Evolutionary conservation across 2,329 filamentous ascomycete genomes (phyloP), one percentile per base, ranked within the genome.

Genomic region (Coniochaeta pulveracea): DNA sequence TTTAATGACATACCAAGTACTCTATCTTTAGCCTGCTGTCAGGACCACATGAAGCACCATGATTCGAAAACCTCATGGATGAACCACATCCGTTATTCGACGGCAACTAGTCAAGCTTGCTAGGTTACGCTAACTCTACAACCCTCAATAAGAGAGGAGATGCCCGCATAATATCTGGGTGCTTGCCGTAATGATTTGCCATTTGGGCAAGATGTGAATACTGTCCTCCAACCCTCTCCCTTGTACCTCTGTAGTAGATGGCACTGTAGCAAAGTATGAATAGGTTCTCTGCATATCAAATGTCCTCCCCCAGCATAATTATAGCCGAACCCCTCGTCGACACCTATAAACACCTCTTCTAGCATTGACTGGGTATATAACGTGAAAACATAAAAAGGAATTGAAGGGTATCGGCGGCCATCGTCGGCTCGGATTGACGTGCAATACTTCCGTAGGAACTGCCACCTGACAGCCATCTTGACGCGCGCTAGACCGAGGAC

Each of bases 351-450:
- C 47, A 49, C 48, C 49, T 44, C 40, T 40, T 44, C 42, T 40
- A 40, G 42, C 45, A 49, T 19, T 19, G 48, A 46, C 44, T 43
- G 54, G 57, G 58, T 61, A 61, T 61, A 61, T 56, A 52, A 43
- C 53, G 52, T 48, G 46, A 50, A 49, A 40, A 49, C n/a, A 49
- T 45, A 50, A 56, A 55, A 50, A 42, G 45, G 56, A 55, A 46
- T 46, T 45, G 49, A 44, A 50, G 47, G 44, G 50, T 17, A 40
- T 42, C 30, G 41, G 48, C 41, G 35, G 39, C 44, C 31, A 34
- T 50, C 41, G 39, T 48, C 34, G 35, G n/a, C n/a, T 43, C 47
- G 42, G 41, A 49, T 41, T 48, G 31, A 28, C 29, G 18, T 33
- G 23, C 26, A 19, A 24, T 14, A 28, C 14, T 22, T 25, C 30